Base-by-base conservation (phyloP, 805 yeast species). In the Osmozyma mogii region DNA sequence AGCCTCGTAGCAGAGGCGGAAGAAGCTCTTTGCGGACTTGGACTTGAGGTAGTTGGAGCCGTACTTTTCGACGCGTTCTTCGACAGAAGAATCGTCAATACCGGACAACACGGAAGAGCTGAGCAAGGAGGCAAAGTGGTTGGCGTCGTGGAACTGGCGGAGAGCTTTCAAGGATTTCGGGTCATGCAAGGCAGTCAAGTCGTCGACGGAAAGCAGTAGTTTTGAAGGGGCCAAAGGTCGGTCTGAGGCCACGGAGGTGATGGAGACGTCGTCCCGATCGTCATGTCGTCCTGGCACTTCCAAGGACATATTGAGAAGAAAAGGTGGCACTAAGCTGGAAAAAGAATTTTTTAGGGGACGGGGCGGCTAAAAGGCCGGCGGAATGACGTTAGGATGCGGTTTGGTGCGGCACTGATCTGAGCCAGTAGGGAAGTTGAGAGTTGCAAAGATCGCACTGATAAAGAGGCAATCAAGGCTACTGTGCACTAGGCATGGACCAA, bases 1-100 rank as follows among this genome's bases (percentile, higher is more conserved):
- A 3, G 96, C 96, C 44, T 82, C 84, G 63, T 71, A 75, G 42
- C 92, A 78, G 23, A 92, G 65, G 35, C 51, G 45, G 25, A 78
- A 58, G 38, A 92, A 78, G 2, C 84, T 65, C 47, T 82, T 84
- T 7, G 79, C 68, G n/a, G 71, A 62, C 41, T 71, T 71, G 34
- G 72, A 78, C 0, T 97, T 97, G 12, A 92, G 53, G 15, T 47
- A 54, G 50, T 92, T 92, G 11, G 53, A 58, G 15, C 95, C 95
- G 52, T 72, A 92, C 5, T 52, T 56, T n/a, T 45, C 37, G 1
- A 40, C 40, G 31, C 95, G 61, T 12, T 22, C 20, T 4, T 41
- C 34, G n/a, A 44, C 22, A 29, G 57, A 63, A 10, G 35, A 64
- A 3, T 51, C 42, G 12, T 58, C 45, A 2, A 56, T 24, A 3